These are phyloP conservation scores for Annona squamosa DNA, from an alignment of 164 flowering plant genomes.

Conservation along the genomic window DNA sequence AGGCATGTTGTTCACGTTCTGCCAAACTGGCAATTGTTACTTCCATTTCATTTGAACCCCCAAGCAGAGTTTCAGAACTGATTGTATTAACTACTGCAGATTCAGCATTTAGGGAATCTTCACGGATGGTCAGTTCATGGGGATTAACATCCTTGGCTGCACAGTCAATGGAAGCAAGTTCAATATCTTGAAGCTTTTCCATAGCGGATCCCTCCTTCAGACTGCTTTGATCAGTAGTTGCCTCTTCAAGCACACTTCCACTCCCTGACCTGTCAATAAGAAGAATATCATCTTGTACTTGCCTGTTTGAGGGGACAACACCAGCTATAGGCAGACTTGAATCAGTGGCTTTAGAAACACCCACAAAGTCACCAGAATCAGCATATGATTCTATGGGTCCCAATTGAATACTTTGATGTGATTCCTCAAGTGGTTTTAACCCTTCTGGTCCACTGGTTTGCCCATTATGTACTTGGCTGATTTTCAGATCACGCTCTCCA, in stretches of 20 bases:
- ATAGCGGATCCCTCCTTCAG: constrained; percentile 3
- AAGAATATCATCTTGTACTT: constrained; percentile 10
- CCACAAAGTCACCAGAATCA: constrained; percentile 4
- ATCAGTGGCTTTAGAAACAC: background rate
- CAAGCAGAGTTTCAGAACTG: constrained; percentile 1
- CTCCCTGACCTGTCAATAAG: constrained; percentile 3
- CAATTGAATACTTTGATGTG: background rate
- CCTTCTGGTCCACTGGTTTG: background rate
- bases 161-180: background rate
- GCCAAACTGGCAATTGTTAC: background rate
- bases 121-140: constrained; percentile 3
- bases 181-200: background rate
- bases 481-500: constrained; percentile 1
- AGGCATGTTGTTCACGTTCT: background rate
- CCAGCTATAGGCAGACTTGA: constrained; percentile 7
- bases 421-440: constrained; percentile 8
- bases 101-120: background rate
- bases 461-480: constrained; percentile 9
- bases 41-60: constrained; percentile 6
- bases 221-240: constrained; percentile 11
- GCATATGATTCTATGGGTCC: constrained; percentile 10
- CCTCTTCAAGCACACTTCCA: constrained; percentile 11
- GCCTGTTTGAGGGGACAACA: constrained; percentile 8
- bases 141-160: background rate
- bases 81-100: background rate